Percentiles rank a stretch among this genome's conserved stretches.
These are phyloP conservation scores for Xylariaceae sp. DNA, from an alignment of 2,329 filamentous ascomycete genomes.

Conservation along the genomic window DNA sequence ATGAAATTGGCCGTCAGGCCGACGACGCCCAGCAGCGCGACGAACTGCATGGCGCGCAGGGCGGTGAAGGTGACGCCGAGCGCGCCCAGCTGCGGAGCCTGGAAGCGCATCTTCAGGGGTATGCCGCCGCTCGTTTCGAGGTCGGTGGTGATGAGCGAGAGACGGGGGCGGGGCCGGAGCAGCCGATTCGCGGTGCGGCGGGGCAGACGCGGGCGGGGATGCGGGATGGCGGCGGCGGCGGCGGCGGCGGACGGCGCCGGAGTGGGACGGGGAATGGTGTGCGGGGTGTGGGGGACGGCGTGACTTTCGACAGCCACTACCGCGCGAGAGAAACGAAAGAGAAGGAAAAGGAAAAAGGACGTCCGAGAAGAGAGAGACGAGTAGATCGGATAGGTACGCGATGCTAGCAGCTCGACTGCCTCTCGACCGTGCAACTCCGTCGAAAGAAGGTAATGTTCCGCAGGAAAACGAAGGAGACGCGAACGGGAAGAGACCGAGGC, in stretches of 20 bases:
- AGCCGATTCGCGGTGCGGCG: constrained; percentile 30
- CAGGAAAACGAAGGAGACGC: too few species aligned
- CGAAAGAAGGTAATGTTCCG: too few species aligned
- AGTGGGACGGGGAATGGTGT: constrained; percentile 25
- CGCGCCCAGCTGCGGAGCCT: constrained; percentile 53
- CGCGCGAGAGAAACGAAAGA: constrained; percentile 11
- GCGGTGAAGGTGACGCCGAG: constrained; percentile 72
- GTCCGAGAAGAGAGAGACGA: too few species aligned
- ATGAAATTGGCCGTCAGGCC: constrained; percentile 80
- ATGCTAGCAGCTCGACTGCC: too few species aligned
- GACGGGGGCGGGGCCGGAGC: constrained; percentile 27
- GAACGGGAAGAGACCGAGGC: too few species aligned
- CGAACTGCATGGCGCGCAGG: constrained; percentile 61
- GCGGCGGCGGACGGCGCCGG: constrained; percentile 23
- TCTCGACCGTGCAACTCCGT: too few species aligned
- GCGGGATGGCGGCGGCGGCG: too few species aligned
- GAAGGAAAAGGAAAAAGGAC: background rate
- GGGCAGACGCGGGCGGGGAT: constrained; percentile 33
- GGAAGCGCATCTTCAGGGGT: constrained; percentile 34
- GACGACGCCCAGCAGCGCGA: constrained; percentile 68
- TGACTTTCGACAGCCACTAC: constrained; percentile 2
- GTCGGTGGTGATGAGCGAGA: constrained; percentile 36
- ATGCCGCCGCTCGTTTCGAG: constrained; percentile 19
- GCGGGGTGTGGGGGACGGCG: too few species aligned
- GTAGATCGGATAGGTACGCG: too few species aligned